Evolutionary conservation across 164 flowering plant genomes (phyloP).

Genomic region (Liquidambar formosana): DNA sequence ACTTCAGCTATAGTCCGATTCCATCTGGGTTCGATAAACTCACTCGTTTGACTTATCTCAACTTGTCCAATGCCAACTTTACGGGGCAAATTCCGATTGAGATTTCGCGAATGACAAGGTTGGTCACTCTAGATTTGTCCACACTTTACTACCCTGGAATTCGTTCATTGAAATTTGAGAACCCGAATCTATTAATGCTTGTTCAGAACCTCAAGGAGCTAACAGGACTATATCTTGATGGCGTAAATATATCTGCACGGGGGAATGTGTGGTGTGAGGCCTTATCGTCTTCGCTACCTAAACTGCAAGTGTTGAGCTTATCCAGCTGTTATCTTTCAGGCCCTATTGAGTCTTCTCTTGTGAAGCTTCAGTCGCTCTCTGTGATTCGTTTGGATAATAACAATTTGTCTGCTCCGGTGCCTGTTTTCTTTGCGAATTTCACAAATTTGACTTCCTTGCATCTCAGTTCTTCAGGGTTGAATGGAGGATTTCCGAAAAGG

Average conservation of each 20-base stretch:
- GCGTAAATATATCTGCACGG: slow-evolving; percentile 10
- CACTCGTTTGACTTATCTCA: slow-evolving; percentile 1
- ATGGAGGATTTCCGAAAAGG: slow-evolving; percentile 24
- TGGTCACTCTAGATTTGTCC: slow-evolving; percentile 27
- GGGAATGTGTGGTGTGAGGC: slow-evolving; percentile 25
- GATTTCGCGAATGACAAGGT: slow-evolving; percentile 16
- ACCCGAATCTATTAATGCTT: slow-evolving; percentile 17
- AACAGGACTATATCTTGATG: slow-evolving; percentile 20
- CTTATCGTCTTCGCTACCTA: slow-evolving; percentile 23
- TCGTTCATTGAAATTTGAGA: slow-evolving; percentile 4
- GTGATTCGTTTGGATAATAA: slow-evolving; percentile 14
- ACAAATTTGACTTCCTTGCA: slow-evolving; percentile 22
- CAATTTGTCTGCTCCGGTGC: slow-evolving; percentile 23
- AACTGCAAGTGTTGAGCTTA: slow-evolving; percentile 28
- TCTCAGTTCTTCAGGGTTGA: slow-evolving; percentile 11
- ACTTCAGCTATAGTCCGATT: no score
- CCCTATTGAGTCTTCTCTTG: slow-evolving; percentile 20
- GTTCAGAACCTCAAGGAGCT: slow-evolving; percentile 17
- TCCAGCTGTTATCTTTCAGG: slow-evolving; percentile 25
- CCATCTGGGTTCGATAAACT: slow-evolving; percentile 22
- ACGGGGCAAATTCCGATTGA: slow-evolving; percentile 25
- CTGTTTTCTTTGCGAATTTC: slow-evolving; percentile 27
- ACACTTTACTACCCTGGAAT: background rate
- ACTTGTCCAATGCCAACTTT: slow-evolving; percentile 25
- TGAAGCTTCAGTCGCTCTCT: slow-evolving; percentile 16